These are phyloP conservation scores for Neopestalotiopsis rosae DNA, from an alignment of 2,329 filamentous ascomycete species.

Conservation along the genomic window DNA sequence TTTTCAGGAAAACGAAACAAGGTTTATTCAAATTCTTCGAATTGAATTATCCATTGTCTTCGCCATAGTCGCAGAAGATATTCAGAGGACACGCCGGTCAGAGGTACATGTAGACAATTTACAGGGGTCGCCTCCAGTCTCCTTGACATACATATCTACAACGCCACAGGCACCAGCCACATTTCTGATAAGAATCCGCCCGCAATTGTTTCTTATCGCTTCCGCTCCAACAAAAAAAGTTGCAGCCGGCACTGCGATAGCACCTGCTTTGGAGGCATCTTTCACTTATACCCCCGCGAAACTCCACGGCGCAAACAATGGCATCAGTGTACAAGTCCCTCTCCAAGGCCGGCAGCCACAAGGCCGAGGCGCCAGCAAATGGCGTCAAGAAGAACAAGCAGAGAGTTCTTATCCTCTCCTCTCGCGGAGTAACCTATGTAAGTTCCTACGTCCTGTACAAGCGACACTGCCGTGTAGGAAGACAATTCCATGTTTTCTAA, in stretches of 20 bases:
- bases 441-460: neutral
- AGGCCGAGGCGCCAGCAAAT: conserved; percentile 53
- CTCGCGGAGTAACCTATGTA: conserved; percentile 91
- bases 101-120: neutral
- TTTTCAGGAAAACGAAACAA: neutral
- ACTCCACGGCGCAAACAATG: conserved; percentile 50
- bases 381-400: conserved; percentile 69
- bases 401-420: conserved; percentile 88
- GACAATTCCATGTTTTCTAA: conserved; percentile 10
- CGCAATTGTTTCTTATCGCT: conserved; percentile 1
- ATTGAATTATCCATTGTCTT: no score
- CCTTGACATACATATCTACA: neutral
- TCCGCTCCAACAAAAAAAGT: conserved; percentile 7
- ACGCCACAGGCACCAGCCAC: neutral
- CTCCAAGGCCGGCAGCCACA: conserved; percentile 62
- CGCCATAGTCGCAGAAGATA: no score
- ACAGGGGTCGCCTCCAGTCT: neutral
- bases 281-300: conserved; percentile 8
- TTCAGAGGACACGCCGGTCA: no score
- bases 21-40: no score
- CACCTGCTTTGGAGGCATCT: conserved; percentile 1
- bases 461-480: neutral
- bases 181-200: neutral
- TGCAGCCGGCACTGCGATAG: neutral
- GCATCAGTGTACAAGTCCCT: conserved; percentile 78